Conservation (phyloP, 2,329 filamentous ascomycete genomes). For the Raffaelea arxii region DNA sequence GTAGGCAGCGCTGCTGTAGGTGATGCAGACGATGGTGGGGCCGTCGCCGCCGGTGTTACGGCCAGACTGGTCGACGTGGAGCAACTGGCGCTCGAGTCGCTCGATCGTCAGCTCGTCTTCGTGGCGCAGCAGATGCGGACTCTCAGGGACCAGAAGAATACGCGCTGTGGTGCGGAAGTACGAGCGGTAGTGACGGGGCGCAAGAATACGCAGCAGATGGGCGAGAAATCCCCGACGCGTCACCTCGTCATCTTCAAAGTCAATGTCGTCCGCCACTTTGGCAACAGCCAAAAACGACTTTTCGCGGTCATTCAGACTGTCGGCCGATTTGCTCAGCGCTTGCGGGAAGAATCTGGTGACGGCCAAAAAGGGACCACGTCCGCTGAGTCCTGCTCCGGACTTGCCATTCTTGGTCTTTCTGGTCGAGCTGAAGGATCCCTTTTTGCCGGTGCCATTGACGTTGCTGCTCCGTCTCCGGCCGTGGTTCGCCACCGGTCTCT, state of each 20-base stretch:
- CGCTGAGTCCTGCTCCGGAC: too few species aligned
- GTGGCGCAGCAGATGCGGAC: neutral
- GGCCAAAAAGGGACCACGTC: neutral
- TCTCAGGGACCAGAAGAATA: slow-evolving; percentile 11
- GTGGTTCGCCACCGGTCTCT: neutral
- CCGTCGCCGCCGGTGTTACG: neutral
- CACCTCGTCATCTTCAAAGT: slow-evolving; percentile 3
- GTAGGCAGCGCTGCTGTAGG: slow-evolving; percentile 9
- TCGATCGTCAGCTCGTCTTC: slow-evolving; percentile 11
- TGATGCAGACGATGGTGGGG: slow-evolving; percentile 13
- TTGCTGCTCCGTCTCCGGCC: neutral
- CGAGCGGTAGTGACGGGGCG: slow-evolving; percentile 14
- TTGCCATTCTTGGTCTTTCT: neutral
- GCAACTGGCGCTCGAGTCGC: slow-evolving; percentile 12
- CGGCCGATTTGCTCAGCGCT: neutral
- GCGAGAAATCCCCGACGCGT: slow-evolving; percentile 10
- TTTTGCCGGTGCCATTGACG: neutral
- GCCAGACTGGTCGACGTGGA: slow-evolving; percentile 11
- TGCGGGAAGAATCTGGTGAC: neutral
- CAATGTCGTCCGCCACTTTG: neutral
- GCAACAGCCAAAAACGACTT: neutral
- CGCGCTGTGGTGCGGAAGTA: slow-evolving; percentile 13
- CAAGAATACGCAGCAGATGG: slow-evolving; percentile 12
- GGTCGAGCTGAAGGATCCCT: neutral
- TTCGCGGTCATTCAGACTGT: neutral